These are phyloP conservation scores for Talaromyces sp. DNA, from an alignment of 2,329 filamentous ascomycete genomes.

Conservation along the genomic window DNA sequence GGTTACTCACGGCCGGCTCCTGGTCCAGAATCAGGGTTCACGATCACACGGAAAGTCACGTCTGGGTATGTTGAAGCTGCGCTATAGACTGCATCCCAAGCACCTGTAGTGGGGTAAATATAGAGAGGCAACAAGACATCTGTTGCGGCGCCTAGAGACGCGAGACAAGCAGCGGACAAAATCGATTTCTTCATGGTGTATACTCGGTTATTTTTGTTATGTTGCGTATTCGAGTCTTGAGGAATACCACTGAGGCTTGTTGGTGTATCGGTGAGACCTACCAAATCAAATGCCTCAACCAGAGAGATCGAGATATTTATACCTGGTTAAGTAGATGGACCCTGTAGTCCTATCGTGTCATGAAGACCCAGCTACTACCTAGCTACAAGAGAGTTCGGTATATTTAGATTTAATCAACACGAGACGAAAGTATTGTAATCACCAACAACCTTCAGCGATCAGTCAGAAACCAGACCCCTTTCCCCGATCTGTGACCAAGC, in stretches of 20 bases:
- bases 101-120: conserved; percentile 21
- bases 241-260: neutral
- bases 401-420: neutral
- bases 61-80: conserved; percentile 19
- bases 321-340: neutral
- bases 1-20: conserved; percentile 6
- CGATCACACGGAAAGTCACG: conserved; percentile 24
- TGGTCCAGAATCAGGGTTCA: conserved; percentile 24
- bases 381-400: neutral
- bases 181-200: conserved; percentile 12
- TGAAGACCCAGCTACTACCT: neutral
- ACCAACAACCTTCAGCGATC: neutral
- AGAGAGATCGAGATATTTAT: neutral
- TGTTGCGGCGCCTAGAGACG: conserved; percentile 8
- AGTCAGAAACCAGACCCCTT: neutral
- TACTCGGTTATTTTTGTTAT: neutral
- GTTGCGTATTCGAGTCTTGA: neutral
- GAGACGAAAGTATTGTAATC: neutral
- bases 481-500: neutral
- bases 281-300: neutral
- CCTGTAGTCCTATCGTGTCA: neutral
- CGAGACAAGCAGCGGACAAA: neutral
- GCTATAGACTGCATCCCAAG: conserved; percentile 21
- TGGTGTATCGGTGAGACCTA: neutral
- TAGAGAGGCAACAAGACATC: conserved; percentile 22